A percentile compares a stretch with the other conserved stretches of the same genome.
Evolutionary conservation across 140 eudicot genomes (phyloP).

Genomic region (Erigeron philadelphicus): DNA sequence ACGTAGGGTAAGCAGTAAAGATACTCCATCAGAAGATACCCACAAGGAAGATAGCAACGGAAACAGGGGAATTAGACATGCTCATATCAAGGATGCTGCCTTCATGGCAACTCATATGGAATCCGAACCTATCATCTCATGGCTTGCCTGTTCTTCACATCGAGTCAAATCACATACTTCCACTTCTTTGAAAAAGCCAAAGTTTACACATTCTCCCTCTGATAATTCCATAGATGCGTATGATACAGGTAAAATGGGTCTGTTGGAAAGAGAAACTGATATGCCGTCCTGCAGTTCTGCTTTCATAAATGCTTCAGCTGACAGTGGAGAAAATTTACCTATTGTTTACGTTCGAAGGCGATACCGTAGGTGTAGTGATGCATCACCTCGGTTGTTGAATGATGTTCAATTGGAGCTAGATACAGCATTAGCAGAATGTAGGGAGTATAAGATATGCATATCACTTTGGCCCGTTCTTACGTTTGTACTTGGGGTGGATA

Average conservation of each 20-base stretch:
- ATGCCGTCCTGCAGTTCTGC: slow-evolving; percentile 25
- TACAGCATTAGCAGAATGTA: slow-evolving; percentile 20
- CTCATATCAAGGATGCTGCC: slow-evolving; percentile 32
- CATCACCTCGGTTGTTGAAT: slow-evolving; percentile 36
- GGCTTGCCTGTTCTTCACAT: slow-evolving; percentile 66
- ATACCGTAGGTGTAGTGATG: slow-evolving; percentile 32
- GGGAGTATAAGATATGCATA: slow-evolving; percentile 37
- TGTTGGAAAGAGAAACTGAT: slow-evolving; percentile 31
- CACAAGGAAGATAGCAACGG: slow-evolving; percentile 18
- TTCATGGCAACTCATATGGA: slow-evolving; percentile 38
- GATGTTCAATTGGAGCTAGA: slow-evolving; percentile 31
- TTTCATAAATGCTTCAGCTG: slow-evolving; percentile 26
- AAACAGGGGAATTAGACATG: slow-evolving; percentile 18
- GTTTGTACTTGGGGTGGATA: slow-evolving; percentile 36
- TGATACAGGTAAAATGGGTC: slow-evolving; percentile 17
- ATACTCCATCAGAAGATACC: slow-evolving; percentile 16
- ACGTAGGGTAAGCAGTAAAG: slow-evolving; percentile 26
- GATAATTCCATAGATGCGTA: slow-evolving; percentile 25
- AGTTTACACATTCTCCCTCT: slow-evolving; percentile 26
- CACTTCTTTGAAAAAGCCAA: slow-evolving; percentile 44
- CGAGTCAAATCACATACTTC: slow-evolving; percentile 46
- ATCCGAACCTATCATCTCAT: slow-evolving; percentile 74
- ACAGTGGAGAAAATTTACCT: slow-evolving; percentile 36
- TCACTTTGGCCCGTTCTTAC: slow-evolving; percentile 37
- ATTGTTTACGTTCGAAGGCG: slow-evolving; percentile 75